Base-by-base conservation (phyloP, 257 asterid species). In the Phtheirospermum japonicum region DNA sequence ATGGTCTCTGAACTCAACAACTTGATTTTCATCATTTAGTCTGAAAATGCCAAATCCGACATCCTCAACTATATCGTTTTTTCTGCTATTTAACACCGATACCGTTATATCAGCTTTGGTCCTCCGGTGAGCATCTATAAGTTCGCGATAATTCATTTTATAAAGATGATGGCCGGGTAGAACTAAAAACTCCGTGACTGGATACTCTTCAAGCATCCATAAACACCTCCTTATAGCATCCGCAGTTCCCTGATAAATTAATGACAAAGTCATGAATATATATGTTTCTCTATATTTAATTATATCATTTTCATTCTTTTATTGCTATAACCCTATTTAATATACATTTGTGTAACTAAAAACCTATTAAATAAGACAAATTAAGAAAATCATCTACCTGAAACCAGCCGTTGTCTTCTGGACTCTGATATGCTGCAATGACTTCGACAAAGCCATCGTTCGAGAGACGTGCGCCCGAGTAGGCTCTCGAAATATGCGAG, bases 141-240 rank as follows among this genome's bases (percentile, higher is more conserved):
- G 78, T 54, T 80, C 73, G 66, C 77, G 85, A 71, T 88, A 90
- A 67, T 90, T 85, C 98, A 88, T 88, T 70, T 77, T 85, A 64
- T 90, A 90, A 6, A 88, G 81, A 78, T 90, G 98, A 65, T 90
- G 83, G 28, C 98, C 98, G 1, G 96, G 96, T 72, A 90, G 91
- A 61, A 90, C 73, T 71, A 90, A 72, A 68, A 82, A 79, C 75
- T 90, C 88, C 2, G 63, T 31, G 9, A 76, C 77, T 0, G 80
- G 80, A 70, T 82, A 65, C 82, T 88, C 91, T 75, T 88, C 94
- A 2, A 90, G 75, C 43, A 90, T 73, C 93, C 95, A 82, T 37
- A 90, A 48, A 66, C 95, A 88, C 73, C 85, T 81, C 71, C 98
- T 79, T 60, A 85, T 75, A 6, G 98, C 96, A 76, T 90, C 95